phyloP scores from a whole-genome alignment of 208 protist species.

The Crithidia sp. region DNA sequence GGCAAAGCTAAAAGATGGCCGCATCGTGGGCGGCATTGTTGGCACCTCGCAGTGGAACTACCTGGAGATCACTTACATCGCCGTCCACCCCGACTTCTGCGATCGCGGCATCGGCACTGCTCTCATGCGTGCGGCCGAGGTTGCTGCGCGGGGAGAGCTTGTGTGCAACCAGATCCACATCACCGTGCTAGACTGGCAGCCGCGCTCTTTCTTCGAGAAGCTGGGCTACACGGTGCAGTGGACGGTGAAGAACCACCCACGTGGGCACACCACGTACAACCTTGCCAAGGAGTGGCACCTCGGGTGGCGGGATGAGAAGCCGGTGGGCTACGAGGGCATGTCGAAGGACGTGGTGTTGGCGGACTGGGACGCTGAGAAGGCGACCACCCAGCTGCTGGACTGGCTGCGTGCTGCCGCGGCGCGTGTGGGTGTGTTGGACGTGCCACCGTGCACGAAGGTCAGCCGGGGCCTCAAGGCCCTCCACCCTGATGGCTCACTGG shows the following conservation, averaged over 20 bases:
- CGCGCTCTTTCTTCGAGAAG: background rate
- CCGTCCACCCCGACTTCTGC: background rate
- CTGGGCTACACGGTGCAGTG: background rate
- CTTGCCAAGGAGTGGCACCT: background rate
- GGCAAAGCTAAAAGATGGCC: background rate
- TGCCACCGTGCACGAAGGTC: constrained; percentile 4
- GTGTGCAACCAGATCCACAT: background rate
- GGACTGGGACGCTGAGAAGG: background rate
- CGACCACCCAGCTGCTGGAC: constrained; percentile 13
- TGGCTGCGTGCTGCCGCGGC: constrained; percentile 11
- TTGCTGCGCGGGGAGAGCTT: background rate
- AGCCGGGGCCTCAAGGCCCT: constrained; percentile 13
- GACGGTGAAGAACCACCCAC: background rate
- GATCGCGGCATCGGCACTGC: background rate
- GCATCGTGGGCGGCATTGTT: background rate
- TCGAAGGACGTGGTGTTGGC: background rate
- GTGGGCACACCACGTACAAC: background rate
- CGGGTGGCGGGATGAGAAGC: background rate
- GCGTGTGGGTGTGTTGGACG: background rate
- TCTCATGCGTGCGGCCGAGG: background rate
- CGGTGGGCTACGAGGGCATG: background rate
- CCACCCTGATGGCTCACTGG: constrained; percentile 7
- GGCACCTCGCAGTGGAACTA: background rate
- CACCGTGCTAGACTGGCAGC: background rate
- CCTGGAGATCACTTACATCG: background rate